Base-by-base conservation (phyloP, 2,329 filamentous ascomycete genomes). In the Phialocephala sp. region DNA sequence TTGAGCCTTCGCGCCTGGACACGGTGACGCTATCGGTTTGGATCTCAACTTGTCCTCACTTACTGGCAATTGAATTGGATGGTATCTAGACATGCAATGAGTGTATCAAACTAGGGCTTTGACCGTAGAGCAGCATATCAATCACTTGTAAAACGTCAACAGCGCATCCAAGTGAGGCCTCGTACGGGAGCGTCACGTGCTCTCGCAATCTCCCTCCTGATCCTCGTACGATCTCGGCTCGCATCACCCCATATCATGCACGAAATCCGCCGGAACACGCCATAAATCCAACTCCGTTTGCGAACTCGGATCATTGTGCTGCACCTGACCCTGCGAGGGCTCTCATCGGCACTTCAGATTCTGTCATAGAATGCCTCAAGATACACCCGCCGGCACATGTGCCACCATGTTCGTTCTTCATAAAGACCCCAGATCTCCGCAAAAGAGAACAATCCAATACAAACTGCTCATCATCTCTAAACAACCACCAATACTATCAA, bases 291-390 rank as follows among this genome's bases (percentile, higher is more conserved):
- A n/a, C 32, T 54, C 50, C 50, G 50, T 35, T 54, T 18, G 35
- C 50, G 50, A 54, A 27, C 50, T 54, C 50, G 24, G 50, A 54
- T 54, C 50, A 54, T 54, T 32, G 27, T 54, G 22, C 50, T 54
- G 50, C 50, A 54, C 50, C 50, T 54, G 50, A 24, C 45, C 24
- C 50, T 54, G 11, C 24, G 18, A 54, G 4, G 27, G 24, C 32
- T 35, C 22, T 32, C 50, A 54, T 54, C 50, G 50, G 50, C 50
- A 54, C 50, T 54, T 32, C 11, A 52, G 18, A 32, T 50, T 22
- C 20, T 20, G 45, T 50, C 45, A 50, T 50, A 11, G 41, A 43
- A 43, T 43, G 41, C 45, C 24, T 54, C 50, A 54, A 27, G 45
- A 47, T 24, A 20, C 41, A 18, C 41, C 41, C n/a, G 45, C 45